phyloP scores from a whole-genome alignment of 2,329 filamentous ascomycete genomes.

The Aspergillus caelatus region DNA sequence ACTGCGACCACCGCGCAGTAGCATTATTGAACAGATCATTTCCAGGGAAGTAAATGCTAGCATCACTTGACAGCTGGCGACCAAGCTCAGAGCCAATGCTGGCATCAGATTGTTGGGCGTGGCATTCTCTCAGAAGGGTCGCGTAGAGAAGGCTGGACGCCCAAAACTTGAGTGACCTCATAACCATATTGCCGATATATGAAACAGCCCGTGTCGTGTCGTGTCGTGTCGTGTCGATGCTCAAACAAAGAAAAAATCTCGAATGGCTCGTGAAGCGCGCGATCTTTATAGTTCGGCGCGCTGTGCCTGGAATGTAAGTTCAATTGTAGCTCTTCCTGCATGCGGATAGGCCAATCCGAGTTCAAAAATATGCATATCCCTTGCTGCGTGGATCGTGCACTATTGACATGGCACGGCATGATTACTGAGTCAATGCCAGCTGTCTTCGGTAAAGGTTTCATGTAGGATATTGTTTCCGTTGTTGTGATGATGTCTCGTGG shows the following conservation, averaged over 20 bases:
- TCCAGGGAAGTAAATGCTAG: slow-evolving; percentile 13
- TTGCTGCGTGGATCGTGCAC: not conserved
- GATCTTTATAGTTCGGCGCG: not conserved
- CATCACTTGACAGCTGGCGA: slow-evolving; percentile 7
- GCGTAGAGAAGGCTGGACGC: not conserved
- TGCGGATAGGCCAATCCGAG: not conserved
- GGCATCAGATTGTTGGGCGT: not conserved
- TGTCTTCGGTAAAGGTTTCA: not conserved
- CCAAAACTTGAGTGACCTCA: not conserved
- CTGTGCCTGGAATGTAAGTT: not conserved
- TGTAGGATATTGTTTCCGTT: not conserved
- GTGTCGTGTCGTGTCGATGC: not conserved
- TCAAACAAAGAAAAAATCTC: not conserved
- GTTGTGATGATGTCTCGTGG: not conserved
- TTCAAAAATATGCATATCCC: not conserved
- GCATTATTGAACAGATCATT: slow-evolving; percentile 8
- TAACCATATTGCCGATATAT: not conserved
- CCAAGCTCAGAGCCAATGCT: not conserved
- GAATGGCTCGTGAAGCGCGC: not conserved
- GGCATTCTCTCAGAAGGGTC: not conserved
- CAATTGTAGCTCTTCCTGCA: not conserved
- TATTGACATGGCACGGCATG: not conserved
- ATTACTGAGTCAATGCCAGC: not conserved
- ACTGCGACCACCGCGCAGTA: slow-evolving; percentile 16
- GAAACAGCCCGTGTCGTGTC: not conserved